A percentile compares a stretch with the other conserved stretches of the same genome.
Evolutionary conservation across 2,329 filamentous ascomycete genomes (phyloP).

Genomic region (Penicillium rolfsii): DNA sequence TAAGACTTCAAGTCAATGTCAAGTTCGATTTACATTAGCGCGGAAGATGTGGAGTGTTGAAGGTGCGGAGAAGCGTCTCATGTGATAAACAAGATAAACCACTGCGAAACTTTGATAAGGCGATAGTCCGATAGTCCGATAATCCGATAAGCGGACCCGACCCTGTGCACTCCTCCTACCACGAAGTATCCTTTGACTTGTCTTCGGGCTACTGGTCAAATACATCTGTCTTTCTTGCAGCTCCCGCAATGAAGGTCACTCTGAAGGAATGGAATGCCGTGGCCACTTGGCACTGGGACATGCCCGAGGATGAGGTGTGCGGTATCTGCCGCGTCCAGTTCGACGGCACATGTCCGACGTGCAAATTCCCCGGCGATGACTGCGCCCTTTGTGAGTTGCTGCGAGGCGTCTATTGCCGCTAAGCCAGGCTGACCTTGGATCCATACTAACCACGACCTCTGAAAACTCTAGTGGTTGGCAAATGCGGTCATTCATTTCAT

Average conservation of each 20-base stretch:
- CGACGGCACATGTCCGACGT: constrained; percentile 95
- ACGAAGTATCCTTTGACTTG: neutral
- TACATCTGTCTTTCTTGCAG: constrained; percentile 1
- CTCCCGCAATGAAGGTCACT: constrained; percentile 79
- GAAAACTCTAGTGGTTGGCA: constrained; percentile 73
- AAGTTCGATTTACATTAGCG: constrained; percentile 33
- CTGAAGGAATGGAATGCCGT: constrained; percentile 93
- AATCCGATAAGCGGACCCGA: constrained; percentile 3
- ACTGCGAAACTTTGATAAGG: constrained; percentile 15
- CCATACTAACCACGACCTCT: constrained; percentile 1
- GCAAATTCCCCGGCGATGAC: constrained; percentile 96
- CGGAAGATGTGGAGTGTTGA: constrained; percentile 17
- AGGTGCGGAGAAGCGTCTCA: constrained; percentile 30
- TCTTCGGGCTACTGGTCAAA: neutral
- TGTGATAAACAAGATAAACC: constrained; percentile 17
- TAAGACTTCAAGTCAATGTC: constrained; percentile 7
- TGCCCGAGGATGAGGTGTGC: constrained; percentile 95
- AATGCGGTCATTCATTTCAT: constrained; percentile 97
- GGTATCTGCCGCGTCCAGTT: constrained; percentile 98
- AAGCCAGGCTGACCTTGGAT: neutral
- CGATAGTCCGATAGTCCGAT: neutral
- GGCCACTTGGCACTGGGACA: constrained; percentile 96
- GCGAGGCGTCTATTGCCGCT: neutral
- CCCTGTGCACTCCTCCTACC: neutral
- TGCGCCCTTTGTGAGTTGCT: constrained; percentile 79